Base-by-base conservation (phyloP, 2,329 filamentous ascomycete genomes). In the Dactylellina sp. region DNA sequence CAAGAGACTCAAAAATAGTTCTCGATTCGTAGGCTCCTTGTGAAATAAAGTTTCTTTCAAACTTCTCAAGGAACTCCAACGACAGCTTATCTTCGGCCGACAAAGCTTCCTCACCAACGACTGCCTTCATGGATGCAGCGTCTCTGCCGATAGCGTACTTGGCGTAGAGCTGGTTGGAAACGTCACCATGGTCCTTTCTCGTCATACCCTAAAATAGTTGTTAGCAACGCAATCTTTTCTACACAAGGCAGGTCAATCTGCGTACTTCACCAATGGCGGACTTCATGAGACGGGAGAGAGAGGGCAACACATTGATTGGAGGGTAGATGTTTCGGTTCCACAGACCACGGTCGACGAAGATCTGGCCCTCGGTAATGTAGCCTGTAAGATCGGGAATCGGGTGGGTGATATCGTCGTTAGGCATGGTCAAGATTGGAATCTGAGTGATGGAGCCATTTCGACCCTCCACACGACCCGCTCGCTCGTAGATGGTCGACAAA, bases 71-170 rank as follows among this genome's bases (percentile, higher is more conserved):
- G 86, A 99, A 99, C 83, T 99, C 95, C 39, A 99, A 88, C 7
- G 94, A 97, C 70, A 98, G 88, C 85, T 98, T 98, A 84, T 99
- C 95, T 84, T 99, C 95, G 62, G 91, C 87, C 25, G 93, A 97
- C 80, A 99, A 83, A 35, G 95, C 95, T 82, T 99, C 95, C 84
- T 99, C 96, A 84, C 95, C 95, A 71, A 99, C 95, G 82, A 99
- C 95, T 75, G 95, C 95, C 86, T 98, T 99, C 95, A 99, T 99
- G 81, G 93, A 91, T 39, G 96, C 94, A 18, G 95, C 95, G 80
- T 99, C 95, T 86, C 94, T 93, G 81, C 95, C 95, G 81, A 99
- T 98, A 82, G 95, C 95, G 82, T 99, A 99, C 84, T 99, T 99
- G 84, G 95, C 95, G 82, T 99, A 99, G 77, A 99, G 88, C 86